These are phyloP conservation scores for Phlegmacium glaucopus DNA, from an alignment of 768 basidiomycete species.

Conservation along the genomic window DNA sequence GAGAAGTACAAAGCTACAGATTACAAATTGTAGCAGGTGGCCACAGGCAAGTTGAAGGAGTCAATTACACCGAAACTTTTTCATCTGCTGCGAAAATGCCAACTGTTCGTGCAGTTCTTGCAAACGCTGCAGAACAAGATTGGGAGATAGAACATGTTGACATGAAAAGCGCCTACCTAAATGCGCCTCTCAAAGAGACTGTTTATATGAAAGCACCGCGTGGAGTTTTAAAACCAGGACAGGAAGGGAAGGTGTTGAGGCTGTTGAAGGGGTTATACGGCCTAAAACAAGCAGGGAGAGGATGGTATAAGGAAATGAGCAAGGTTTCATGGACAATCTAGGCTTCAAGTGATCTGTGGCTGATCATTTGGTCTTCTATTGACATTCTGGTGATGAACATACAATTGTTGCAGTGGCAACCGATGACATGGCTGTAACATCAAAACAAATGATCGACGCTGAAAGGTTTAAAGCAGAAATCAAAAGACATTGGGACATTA, in stretches of 20 bases:
- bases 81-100: constrained; percentile 28
- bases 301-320: constrained; percentile 25
- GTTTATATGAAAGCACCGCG: constrained; percentile 39
- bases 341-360: constrained; percentile 8
- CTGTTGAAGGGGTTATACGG: constrained; percentile 34
- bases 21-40: constrained; percentile 29
- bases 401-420: no score
- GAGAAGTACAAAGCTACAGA: constrained; percentile 29
- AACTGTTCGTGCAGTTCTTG: constrained; percentile 26
- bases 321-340: constrained; percentile 4
- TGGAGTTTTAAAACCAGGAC: constrained; percentile 25
- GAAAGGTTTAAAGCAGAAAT: no score
- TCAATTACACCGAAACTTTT: constrained; percentile 20
- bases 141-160: constrained; percentile 39
- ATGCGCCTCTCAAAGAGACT: constrained; percentile 24
- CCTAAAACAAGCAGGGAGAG: constrained; percentile 26
- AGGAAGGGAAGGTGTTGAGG: constrained; percentile 12
- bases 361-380: no score
- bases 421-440: no score
- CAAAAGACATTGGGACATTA: no score
- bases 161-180: constrained; percentile 34
- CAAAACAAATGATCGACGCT: no score
- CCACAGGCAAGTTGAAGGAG: constrained; percentile 38
- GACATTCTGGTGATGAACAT: no score
- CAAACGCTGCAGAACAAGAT: constrained; percentile 29